Base-by-base conservation (phyloP, 1,284 basidiomycete species). In the Ceratobasidium sp. region DNA sequence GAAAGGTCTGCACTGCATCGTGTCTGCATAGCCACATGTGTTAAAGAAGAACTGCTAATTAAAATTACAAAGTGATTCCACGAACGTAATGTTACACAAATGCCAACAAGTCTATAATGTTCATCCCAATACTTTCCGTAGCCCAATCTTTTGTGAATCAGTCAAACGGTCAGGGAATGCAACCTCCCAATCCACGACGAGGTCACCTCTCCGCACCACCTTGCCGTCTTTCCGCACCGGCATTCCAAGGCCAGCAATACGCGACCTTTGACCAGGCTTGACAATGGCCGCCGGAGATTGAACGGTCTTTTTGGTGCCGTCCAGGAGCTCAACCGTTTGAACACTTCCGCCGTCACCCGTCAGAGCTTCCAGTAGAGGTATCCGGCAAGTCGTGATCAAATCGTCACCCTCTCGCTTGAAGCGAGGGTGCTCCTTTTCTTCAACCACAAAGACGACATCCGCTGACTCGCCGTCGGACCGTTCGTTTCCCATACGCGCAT, bases 401-500 rank as follows among this genome's bases (percentile, higher is more conserved):
- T 98, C 90, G 82, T 96, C 93, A 47, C 91, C 93, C 4, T 93
- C 89, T 38, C 96, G 87, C 73, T 82, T 85, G 80, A 95, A 96
- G 3, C 85, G 82, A 0, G 87, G 82, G 80, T 98, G 93, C 6
- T 90, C 89, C 82, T 96, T 96, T 82, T 98, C 95, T 81, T 96
- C 94, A 9, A 97, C 90, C 50, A 96, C 88, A 79, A 98, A 97
- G 14, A 93, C 92, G 26, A 98, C 86, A 82, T 93, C 94, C 21
- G 91, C 82, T 74, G 93, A 92, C 5, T 93, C 88, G 35, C 77
- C 82, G n/a, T 86, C 82, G 62, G 83, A 81, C 73, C 88, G 87
- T 79, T 98, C 95, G 81, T 98, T 95, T 2, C 96, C 95, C 6
- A 93, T 90, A 23, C 88, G 87, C 0, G 93, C 89, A 82, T 96